Evolutionary conservation across 164 flowering plant genomes (phyloP).

Genomic region (Vitis amurensis): DNA sequence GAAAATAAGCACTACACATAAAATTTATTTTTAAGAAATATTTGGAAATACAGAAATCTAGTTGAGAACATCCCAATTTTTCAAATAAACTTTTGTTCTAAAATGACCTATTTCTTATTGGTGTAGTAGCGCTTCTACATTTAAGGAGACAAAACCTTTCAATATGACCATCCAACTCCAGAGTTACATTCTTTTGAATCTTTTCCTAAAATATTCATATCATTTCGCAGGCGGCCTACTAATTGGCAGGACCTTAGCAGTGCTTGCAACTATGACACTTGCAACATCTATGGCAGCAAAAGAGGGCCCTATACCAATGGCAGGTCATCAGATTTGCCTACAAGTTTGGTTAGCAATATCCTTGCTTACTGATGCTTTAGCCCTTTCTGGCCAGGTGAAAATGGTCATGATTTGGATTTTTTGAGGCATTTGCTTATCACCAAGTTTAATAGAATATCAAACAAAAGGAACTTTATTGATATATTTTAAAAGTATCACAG

Average conservation of each 20-base stretch:
- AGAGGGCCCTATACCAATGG: conserved; percentile 82
- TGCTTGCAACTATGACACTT: conserved; percentile 67
- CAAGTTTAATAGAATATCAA: neutral
- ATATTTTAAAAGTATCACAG: no score
- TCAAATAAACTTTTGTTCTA: no score
- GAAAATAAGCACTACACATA: no score
- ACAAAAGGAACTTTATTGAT: no score
- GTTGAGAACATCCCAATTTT: no score
- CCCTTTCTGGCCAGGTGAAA: conserved; percentile 92
- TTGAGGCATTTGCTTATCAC: neutral
- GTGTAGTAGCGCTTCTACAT: no score
- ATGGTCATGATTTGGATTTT: neutral
- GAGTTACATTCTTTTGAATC: neutral
- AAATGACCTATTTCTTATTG: no score
- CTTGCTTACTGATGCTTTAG: conserved; percentile 91
- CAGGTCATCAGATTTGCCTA: conserved; percentile 88
- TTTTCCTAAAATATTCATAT: neutral
- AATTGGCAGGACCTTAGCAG: conserved; percentile 76
- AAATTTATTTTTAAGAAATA: no score
- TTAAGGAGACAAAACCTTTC: no score
- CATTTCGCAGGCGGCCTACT: conserved; percentile 71
- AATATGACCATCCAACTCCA: no score
- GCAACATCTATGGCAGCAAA: conserved; percentile 91
- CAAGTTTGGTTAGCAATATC: conserved; percentile 92
- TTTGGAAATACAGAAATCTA: no score